Evolutionary conservation across 176 grass and related monocot genomes (phyloP), one percentile per base, ranked within the genome.

Genomic region (Lolium perenne): DNA sequence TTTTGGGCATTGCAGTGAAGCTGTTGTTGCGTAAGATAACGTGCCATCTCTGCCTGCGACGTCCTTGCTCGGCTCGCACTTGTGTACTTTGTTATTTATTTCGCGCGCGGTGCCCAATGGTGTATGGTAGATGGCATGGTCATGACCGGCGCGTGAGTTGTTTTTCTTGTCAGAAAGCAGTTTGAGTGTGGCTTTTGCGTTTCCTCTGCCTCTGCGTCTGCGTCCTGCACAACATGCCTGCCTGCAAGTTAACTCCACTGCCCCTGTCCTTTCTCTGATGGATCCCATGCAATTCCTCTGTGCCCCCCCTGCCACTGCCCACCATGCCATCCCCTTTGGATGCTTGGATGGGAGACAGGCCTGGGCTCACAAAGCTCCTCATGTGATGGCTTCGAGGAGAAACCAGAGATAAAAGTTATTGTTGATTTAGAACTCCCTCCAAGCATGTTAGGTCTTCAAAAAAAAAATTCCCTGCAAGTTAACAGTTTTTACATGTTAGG

Each of bases 151-250:
- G 71, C 83, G 67, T 82, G 51, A 70, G 56, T 83, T 75, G 18
- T 79, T 89, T 82, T 64, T 16, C 68, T 7, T 41, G 88, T 82
- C 88, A 86, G 78, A 86, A 69, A 77, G 78, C 83, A 82, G 62
- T 77, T 82, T 38, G 83, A 62, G 58, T 76, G 82, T 51, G 49
- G 78, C 83, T 77, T 82, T 82, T 85, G 58, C 82, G 55, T 16
- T 45, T 26, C 48, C 64, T 78, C 59, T 84, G 40, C 47, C 38
- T 60, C 38, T 60, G 54, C 62, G 16, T 49, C 65, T 60, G 71
- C 74, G 38, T 21, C 41, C 81, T 80, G 88, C 83, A 85, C 88
- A 76, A 85, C 77, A 89, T 81, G 83, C 82, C 83, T 81, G 70
- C 77, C 77, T 82, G 62, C 79, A 71, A 82, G 79, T 82, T 45